These are phyloP conservation scores for Penicillium flavigenum DNA, from an alignment of 495 filamentous ascomycete species.

Conservation along the genomic window DNA sequence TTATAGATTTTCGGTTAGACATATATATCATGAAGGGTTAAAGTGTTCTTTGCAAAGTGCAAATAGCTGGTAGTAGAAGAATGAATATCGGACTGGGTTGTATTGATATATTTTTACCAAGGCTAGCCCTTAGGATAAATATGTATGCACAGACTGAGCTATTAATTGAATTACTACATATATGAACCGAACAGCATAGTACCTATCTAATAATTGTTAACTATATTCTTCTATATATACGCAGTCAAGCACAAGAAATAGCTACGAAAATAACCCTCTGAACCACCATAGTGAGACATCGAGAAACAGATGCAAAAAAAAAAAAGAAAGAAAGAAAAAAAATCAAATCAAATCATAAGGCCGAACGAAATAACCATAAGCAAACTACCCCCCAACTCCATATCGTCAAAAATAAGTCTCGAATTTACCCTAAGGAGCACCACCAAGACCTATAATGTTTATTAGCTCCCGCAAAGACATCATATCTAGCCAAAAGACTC, in stretches of 20 bases:
- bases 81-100: not conserved
- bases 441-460: constrained; percentile 17
- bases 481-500: constrained; percentile 20
- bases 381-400: not conserved
- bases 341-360: not conserved
- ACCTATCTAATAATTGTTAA: not conserved
- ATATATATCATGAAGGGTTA: not conserved
- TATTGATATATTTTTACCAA: not conserved
- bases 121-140: not conserved
- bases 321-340: not conserved
- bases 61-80: not conserved
- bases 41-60: not conserved
- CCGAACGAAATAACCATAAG: not conserved
- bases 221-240: not conserved
- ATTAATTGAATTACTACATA: no score
- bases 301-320: not conserved
- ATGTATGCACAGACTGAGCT: not conserved
- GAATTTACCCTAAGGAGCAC: constrained; percentile 10
- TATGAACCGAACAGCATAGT: no score
- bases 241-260: not conserved
- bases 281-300: not conserved
- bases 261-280: not conserved
- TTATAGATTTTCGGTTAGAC: not conserved
- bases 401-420: not conserved
- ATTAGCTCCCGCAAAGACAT: constrained; percentile 5